Evolutionary conservation across 345 rosid genomes (phyloP).

Genomic region (Acer yangbiense): DNA sequence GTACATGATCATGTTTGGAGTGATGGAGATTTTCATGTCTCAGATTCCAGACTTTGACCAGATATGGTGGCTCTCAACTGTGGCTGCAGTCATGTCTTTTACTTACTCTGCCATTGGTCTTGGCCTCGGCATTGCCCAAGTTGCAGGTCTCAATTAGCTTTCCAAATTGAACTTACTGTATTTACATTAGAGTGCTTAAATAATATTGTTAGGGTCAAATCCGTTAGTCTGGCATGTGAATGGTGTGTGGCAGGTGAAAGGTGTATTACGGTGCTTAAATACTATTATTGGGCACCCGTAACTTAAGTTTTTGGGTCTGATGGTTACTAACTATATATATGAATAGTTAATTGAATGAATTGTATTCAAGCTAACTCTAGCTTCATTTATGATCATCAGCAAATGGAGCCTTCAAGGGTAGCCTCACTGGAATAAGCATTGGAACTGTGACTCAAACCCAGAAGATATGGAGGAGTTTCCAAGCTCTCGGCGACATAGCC

Average conservation of each 20-base stretch:
- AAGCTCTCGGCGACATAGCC: constrained; percentile 86
- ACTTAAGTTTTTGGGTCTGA: no score
- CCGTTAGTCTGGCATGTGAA: no score
- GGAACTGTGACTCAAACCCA: constrained; percentile 65
- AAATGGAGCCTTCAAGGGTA: constrained; percentile 58
- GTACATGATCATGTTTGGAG: constrained; percentile 77
- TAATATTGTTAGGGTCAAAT: no score
- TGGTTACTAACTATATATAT: no score
- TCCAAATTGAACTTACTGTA: no score
- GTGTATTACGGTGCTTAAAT: no score
- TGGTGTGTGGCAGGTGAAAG: no score
- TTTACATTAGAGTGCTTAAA: no score
- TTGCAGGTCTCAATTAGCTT: constrained; percentile 28
- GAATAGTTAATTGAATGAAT: background rate
- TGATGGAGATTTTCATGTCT: constrained; percentile 64
- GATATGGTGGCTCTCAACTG: constrained; percentile 62
- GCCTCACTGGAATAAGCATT: constrained; percentile 71
- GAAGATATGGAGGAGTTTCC: constrained; percentile 81
- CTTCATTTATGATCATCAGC: constrained; percentile 35
- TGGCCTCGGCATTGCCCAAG: constrained; percentile 48
- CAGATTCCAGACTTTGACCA: constrained; percentile 72
- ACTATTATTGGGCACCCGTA: no score
- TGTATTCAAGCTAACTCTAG: background rate
- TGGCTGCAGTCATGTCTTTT: constrained; percentile 66
- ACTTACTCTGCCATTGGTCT: constrained; percentile 60